Conservation (phyloP, 2,329 filamentous ascomycete species). For the Penicillium glabrum region DNA sequence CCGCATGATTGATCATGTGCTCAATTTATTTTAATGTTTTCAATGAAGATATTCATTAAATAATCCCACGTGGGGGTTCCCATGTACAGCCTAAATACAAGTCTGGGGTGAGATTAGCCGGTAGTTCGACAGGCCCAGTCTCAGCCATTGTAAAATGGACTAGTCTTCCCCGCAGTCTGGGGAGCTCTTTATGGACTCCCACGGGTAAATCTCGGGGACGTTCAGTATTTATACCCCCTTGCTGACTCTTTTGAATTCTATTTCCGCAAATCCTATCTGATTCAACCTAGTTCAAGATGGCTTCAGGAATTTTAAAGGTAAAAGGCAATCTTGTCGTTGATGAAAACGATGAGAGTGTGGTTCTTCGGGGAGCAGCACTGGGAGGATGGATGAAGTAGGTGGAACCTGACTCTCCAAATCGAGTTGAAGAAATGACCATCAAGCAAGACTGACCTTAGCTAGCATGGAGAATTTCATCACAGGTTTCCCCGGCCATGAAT, state of each 20-base stretch:
- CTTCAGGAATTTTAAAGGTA: conserved; percentile 42
- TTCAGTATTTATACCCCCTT: neutral
- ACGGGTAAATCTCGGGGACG: neutral
- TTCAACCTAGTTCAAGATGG: conserved; percentile 12
- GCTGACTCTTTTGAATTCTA: neutral
- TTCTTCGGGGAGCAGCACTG: conserved; percentile 51
- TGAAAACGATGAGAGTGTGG: conserved; percentile 43
- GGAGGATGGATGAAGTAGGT: conserved; percentile 47
- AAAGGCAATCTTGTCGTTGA: conserved; percentile 49
- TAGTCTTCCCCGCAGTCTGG: neutral
- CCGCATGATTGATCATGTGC: neutral
- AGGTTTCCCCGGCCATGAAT: conserved; percentile 61
- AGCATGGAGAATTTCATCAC: conserved; percentile 65
- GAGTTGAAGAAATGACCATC: neutral
- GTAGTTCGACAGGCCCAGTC: neutral
- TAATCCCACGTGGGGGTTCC: neutral
- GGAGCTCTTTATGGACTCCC: neutral
- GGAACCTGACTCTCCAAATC: neutral
- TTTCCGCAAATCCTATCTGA: neutral
- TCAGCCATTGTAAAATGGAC: neutral
- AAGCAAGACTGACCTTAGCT: neutral
- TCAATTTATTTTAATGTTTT: neutral
- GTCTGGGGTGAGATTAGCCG: conserved; percentile 12
- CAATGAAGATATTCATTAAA: neutral
- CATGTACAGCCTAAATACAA: conserved; percentile 12